Percentiles rank a stretch among this genome's conserved stretches.
phyloP scores from a whole-genome alignment of 1,139 yeast genomes.

The Wickerhamiella infanticola region DNA sequence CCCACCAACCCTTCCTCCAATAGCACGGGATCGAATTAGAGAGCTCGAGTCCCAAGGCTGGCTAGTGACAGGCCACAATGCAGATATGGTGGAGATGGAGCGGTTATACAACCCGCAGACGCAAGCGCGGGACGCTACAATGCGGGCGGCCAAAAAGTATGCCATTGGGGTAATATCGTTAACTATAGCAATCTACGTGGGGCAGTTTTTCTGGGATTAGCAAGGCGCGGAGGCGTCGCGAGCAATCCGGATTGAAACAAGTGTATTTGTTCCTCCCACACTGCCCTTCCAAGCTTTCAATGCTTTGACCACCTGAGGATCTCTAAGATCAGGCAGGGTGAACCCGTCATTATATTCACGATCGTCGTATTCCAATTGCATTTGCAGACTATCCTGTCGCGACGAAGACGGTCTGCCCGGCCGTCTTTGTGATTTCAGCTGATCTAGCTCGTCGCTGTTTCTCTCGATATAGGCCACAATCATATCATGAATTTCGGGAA shows the following conservation, averaged over 20 bases:
- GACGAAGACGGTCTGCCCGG: slow-evolving; percentile 75
- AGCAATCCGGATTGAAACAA: slow-evolving; percentile 11
- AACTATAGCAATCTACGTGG: slow-evolving; percentile 7
- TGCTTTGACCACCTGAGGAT: slow-evolving; percentile 40
- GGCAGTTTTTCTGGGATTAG: slow-evolving; percentile 3
- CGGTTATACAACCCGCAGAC: slow-evolving; percentile 11
- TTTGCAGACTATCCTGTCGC: slow-evolving; percentile 52
- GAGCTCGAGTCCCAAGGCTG: slow-evolving; percentile 30
- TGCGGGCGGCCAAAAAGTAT: slow-evolving; percentile 5
- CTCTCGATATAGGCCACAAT: slow-evolving; percentile 44
- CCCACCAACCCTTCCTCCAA: not conserved
- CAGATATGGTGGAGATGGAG: slow-evolving; percentile 27
- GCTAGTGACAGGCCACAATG: slow-evolving; percentile 33
- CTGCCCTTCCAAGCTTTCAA: slow-evolving; percentile 70
- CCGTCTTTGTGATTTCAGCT: slow-evolving; percentile 45
- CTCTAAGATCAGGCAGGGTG: slow-evolving; percentile 55
- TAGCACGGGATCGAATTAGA: not conserved
- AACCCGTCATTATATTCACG: slow-evolving; percentile 57
- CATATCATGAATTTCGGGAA: slow-evolving; percentile 45
- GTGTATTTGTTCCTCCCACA: slow-evolving; percentile 47
- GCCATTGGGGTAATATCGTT: slow-evolving; percentile 10
- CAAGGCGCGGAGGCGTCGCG: not conserved
- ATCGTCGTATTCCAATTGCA: slow-evolving; percentile 42
- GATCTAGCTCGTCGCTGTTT: slow-evolving; percentile 55
- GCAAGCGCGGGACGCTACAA: slow-evolving; percentile 4